phyloP scores from a whole-genome alignment of 306 rosid species.

The Rosa multiflora region DNA sequence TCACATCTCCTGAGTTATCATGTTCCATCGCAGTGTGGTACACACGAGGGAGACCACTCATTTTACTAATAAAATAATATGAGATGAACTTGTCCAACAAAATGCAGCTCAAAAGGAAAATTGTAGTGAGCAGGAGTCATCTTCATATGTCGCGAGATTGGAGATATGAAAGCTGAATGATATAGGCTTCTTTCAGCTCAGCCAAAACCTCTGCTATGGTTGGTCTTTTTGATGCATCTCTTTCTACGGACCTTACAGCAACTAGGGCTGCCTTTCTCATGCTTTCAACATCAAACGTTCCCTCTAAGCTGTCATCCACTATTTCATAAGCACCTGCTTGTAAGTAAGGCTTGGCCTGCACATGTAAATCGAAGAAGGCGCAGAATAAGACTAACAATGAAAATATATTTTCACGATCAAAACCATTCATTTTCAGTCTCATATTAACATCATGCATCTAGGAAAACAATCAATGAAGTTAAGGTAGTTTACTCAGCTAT shows the following conservation, averaged over 20 bases:
- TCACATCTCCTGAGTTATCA: not conserved
- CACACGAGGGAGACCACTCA: not conserved
- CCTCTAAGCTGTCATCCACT: constrained; percentile 68
- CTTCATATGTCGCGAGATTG: constrained; percentile 40
- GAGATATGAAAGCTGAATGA: constrained; percentile 64
- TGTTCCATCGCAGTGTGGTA: not conserved
- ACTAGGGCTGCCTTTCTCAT: constrained; percentile 67
- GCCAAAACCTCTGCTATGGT: constrained; percentile 70
- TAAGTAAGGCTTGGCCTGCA: constrained; percentile 91
- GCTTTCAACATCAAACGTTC: constrained; percentile 62
- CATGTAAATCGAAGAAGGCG: not conserved
- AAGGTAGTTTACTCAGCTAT: not conserved
- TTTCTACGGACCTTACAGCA: constrained; percentile 74
- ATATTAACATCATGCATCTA: not conserved
- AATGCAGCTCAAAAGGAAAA: not conserved
- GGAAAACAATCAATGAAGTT: not conserved
- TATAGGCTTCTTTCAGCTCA: constrained; percentile 72
- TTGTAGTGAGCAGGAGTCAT: constrained; percentile 7
- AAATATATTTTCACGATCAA: not conserved
- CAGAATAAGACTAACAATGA: not conserved
- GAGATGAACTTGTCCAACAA: not conserved
- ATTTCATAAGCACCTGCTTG: constrained; percentile 90
- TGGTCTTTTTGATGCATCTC: constrained; percentile 89
- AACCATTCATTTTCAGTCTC: not conserved
- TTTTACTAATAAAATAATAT: not conserved